These are phyloP conservation scores for Macrolepiota albuminosa DNA, from an alignment of 768 basidiomycete genomes.

Conservation along the genomic window DNA sequence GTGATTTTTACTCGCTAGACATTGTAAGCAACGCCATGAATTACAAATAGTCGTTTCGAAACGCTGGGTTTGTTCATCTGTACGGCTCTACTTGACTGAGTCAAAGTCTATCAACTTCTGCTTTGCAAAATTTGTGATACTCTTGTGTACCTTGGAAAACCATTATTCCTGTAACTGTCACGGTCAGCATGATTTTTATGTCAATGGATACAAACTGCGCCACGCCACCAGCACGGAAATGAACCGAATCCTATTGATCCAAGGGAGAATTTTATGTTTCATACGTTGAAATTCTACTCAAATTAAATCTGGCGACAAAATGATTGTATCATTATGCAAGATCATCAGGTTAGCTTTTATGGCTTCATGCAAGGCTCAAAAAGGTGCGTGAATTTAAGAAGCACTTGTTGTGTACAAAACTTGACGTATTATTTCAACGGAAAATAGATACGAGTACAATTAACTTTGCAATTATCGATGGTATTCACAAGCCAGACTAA, in stretches of 20 bases:
- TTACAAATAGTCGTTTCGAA: not conserved
- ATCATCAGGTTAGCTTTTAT: not conserved
- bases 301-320: not conserved
- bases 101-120: not conserved
- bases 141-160: not conserved
- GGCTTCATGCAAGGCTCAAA: not conserved
- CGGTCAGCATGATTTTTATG: not conserved
- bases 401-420: not conserved
- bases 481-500: not conserved
- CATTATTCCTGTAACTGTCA: not conserved
- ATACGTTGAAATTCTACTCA: not conserved
- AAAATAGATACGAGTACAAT: not conserved
- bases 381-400: not conserved
- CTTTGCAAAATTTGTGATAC: not conserved
- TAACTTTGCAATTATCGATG: not conserved
- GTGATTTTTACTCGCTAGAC: not conserved
- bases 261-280: not conserved
- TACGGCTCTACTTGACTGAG: not conserved
- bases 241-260: not conserved
- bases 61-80: no score
- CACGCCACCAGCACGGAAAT: not conserved
- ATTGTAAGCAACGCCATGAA: not conserved
- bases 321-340: no score
- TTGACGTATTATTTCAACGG: not conserved
- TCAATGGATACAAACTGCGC: not conserved